These are phyloP conservation scores for Aspergillus fumigatus DNA, from an alignment of 2,329 filamentous ascomycete species.

Conservation along the genomic window DNA sequence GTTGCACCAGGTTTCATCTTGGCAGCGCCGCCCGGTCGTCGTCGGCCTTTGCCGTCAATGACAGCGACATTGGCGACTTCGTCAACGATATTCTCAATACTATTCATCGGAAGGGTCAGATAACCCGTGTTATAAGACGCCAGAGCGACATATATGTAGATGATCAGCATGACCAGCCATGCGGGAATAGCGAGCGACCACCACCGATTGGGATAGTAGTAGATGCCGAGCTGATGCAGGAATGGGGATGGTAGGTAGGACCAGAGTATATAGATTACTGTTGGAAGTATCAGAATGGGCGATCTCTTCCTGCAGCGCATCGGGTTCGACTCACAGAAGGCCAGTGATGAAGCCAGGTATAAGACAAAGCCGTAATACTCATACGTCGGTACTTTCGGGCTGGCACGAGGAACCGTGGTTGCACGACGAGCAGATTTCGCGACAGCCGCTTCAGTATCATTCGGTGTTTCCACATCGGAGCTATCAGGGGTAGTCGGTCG, in stretches of 20 bases:
- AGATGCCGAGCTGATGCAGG: slow-evolving; percentile 85
- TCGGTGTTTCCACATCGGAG: slow-evolving; percentile 72
- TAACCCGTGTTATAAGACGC: slow-evolving; percentile 87
- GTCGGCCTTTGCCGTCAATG: slow-evolving; percentile 66
- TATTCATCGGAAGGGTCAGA: slow-evolving; percentile 72
- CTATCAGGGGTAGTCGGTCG: slow-evolving; percentile 91
- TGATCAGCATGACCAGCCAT: slow-evolving; percentile 79
- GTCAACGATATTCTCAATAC: slow-evolving; percentile 86
- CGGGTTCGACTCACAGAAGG: slow-evolving; percentile 59
- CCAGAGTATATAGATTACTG: slow-evolving; percentile 67
- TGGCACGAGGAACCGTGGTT: slow-evolving; percentile 71
- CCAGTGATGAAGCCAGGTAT: slow-evolving; percentile 80
- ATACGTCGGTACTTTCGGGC: slow-evolving; percentile 95
- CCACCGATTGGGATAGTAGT: slow-evolving; percentile 97
- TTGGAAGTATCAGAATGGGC: background rate
- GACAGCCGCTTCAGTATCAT: slow-evolving; percentile 57
- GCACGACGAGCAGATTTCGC: slow-evolving; percentile 56
- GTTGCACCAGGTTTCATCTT: slow-evolving; percentile 39
- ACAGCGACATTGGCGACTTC: slow-evolving; percentile 81
- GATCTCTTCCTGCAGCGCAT: slow-evolving; percentile 2
- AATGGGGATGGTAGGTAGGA: slow-evolving; percentile 88
- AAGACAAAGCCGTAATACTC: slow-evolving; percentile 99
- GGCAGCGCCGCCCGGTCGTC: slow-evolving; percentile 43
- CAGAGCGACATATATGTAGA: slow-evolving; percentile 92
- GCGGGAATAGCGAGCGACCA: slow-evolving; percentile 91